Percentiles rank a stretch among this genome's conserved stretches.
Evolutionary conservation across 2,329 filamentous ascomycete genomes (phyloP).

Genomic region (Penicillium griseofulvum): DNA sequence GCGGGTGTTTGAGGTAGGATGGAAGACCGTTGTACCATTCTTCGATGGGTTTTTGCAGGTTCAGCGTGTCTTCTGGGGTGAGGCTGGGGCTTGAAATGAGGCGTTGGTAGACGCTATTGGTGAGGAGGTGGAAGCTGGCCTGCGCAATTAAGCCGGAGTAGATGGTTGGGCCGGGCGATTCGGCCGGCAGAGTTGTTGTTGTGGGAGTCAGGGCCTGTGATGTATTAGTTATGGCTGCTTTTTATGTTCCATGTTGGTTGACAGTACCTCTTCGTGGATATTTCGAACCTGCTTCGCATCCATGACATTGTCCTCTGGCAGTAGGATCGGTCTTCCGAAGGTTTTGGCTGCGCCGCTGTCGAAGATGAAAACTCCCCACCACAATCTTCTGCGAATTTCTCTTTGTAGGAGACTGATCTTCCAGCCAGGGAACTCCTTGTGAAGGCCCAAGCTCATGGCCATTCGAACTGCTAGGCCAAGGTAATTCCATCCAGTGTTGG

Average conservation of each 20-base stretch:
- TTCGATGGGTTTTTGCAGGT: slow-evolving; percentile 43
- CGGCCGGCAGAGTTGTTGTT: slow-evolving; percentile 38
- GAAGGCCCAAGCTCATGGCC: slow-evolving; percentile 51
- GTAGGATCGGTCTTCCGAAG: slow-evolving; percentile 49
- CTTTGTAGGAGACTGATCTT: slow-evolving; percentile 45
- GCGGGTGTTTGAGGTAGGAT: slow-evolving; percentile 38
- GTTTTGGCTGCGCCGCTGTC: slow-evolving; percentile 52
- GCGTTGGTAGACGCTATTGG: slow-evolving; percentile 46
- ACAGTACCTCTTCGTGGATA: slow-evolving; percentile 41
- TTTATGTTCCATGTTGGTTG: not conserved
- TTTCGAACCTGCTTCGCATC: slow-evolving; percentile 47
- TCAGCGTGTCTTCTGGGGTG: slow-evolving; percentile 42
- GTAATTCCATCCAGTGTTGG: slow-evolving; percentile 52
- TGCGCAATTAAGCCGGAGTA: slow-evolving; percentile 46
- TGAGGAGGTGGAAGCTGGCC: slow-evolving; percentile 43
- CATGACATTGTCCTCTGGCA: slow-evolving; percentile 46
- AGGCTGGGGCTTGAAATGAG: slow-evolving; percentile 45
- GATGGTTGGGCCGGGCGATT: slow-evolving; percentile 41
- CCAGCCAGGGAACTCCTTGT: slow-evolving; percentile 51
- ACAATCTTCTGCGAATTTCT: slow-evolving; percentile 42
- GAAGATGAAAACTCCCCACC: slow-evolving; percentile 48
- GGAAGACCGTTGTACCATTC: slow-evolving; percentile 45
- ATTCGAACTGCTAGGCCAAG: slow-evolving; percentile 50
- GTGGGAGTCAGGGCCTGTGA: slow-evolving; percentile 27
- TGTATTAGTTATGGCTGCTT: not conserved